These are phyloP conservation scores for Solanum appendiculatum DNA, from an alignment of 257 asterid species.

Conservation along the genomic window DNA sequence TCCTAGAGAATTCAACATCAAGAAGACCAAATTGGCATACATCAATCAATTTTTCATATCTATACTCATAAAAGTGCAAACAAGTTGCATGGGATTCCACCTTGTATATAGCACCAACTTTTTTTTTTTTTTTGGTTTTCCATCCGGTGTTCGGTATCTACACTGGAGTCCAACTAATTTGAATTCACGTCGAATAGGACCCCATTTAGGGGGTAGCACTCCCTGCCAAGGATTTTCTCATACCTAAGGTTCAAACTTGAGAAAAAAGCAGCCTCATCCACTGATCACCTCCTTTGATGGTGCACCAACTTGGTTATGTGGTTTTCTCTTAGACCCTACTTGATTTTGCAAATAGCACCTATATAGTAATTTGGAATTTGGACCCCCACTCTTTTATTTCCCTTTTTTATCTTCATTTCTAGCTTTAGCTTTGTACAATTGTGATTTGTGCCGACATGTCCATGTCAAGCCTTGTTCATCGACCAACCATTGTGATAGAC, in stretches of 20 bases:
- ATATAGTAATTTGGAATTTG: neutral
- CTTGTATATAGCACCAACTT: neutral
- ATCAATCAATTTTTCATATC: neutral
- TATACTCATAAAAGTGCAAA: neutral
- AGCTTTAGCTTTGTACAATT: neutral
- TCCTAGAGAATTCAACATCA: neutral
- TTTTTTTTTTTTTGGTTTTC: too few species aligned
- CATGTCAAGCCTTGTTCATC: neutral
- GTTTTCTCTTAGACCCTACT: neutral
- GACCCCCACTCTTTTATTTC: neutral
- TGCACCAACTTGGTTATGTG: neutral
- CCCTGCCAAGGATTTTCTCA: neutral
- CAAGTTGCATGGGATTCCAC: constrained; percentile 11
- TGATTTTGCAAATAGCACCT: neutral
- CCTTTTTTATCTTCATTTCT: neutral
- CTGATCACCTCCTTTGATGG: neutral
- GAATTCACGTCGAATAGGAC: too few species aligned
- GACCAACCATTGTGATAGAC: neutral
- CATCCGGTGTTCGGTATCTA: too few species aligned
- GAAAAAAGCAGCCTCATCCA: neutral
- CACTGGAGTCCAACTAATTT: neutral
- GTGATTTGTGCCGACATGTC: neutral
- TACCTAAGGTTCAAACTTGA: too few species aligned
- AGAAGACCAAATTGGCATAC: neutral
- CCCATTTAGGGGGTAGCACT: too few species aligned